Base-by-base conservation (phyloP, 345 rosid species). In the Populus deltoides region DNA sequence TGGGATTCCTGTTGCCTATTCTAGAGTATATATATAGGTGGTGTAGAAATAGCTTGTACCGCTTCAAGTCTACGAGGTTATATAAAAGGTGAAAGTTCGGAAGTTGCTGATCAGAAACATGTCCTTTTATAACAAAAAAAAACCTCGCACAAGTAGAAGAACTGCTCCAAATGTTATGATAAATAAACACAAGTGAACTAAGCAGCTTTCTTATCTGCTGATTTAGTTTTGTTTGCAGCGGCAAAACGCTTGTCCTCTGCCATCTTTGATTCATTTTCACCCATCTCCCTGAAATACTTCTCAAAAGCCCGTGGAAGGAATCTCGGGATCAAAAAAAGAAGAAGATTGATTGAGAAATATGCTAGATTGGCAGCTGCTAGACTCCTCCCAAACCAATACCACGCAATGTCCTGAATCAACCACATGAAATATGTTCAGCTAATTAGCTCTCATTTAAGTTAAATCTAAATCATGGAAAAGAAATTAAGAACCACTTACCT, bases 321-420 rank as follows among this genome's bases (percentile, higher is more conserved):
- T 43, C 81, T 83, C 10, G 97, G 99, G 68, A 95, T 90, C 88
- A 93, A 81, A 84, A 95, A 91, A 68, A 87, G 82, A 10, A 94
- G 85, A n/a, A 94, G 85, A 78, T 94, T 94, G 71, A 81, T 82
- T 1, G 97, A 90, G 79, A 90, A 94, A 77, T 96, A 96, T 4
- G 35, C 36, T 5, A 90, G 74, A 62, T 96, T 96, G 0, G 90
- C 89, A n/a, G 78, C 79, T 0, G 97, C 85, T 24, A 94, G 77
- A 33, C 80, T 74, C 78, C 93, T 90, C 75, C 98, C 97, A 66
- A 92, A 94, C 99, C 97, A 92, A 82, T 70, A 86, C 98, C 97
- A 92, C 0, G 81, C 86, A 29, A 77, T 31, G 11, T 76, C 94
- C 97, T 91, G 78, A 77, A 74, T 7, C 38, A 11, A 16, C 33